phyloP scores from a whole-genome alignment of 371 early-diverging fungal genomes.

The Mucor velutinosus region DNA sequence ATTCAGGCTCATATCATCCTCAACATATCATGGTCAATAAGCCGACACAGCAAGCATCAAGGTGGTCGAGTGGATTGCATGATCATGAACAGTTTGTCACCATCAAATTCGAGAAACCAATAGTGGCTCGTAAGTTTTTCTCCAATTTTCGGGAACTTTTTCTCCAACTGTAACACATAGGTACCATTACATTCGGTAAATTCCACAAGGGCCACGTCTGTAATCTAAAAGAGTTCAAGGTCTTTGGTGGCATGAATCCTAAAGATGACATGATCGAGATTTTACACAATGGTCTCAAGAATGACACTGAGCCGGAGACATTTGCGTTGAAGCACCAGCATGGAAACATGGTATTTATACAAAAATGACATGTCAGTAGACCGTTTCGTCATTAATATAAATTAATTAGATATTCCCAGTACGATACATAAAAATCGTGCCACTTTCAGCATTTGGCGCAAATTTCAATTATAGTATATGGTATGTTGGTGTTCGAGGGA shows the following conservation, averaged over 20 bases:
- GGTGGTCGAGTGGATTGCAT: slow-evolving; percentile 81
- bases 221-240: slow-evolving; percentile 96
- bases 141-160: slow-evolving; percentile 2
- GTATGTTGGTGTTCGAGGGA: slow-evolving; percentile 89
- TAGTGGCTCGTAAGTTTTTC: slow-evolving; percentile 66
- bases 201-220: slow-evolving; percentile 93
- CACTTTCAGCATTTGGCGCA: slow-evolving; percentile 87
- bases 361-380: neutral
- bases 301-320: slow-evolving; percentile 90
- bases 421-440: slow-evolving; percentile 92
- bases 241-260: slow-evolving; percentile 82
- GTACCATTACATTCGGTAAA: slow-evolving; percentile 94
- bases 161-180: slow-evolving; percentile 31
- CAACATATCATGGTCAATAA: slow-evolving; percentile 69
- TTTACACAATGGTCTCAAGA: slow-evolving; percentile 85
- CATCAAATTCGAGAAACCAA: slow-evolving; percentile 66
- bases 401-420: slow-evolving; percentile 69
- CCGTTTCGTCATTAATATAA: neutral
- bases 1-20: slow-evolving; percentile 76
- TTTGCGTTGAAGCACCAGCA: slow-evolving; percentile 75
- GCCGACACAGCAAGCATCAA: slow-evolving; percentile 70
- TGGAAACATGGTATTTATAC: slow-evolving; percentile 51
- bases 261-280: slow-evolving; percentile 80
- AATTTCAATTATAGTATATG: slow-evolving; percentile 96
- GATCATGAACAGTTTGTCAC: slow-evolving; percentile 78